Evolutionary conservation across 1,139 yeast genomes (phyloP).

Genomic region (Hyphopichia pseudoburtonii): DNA sequence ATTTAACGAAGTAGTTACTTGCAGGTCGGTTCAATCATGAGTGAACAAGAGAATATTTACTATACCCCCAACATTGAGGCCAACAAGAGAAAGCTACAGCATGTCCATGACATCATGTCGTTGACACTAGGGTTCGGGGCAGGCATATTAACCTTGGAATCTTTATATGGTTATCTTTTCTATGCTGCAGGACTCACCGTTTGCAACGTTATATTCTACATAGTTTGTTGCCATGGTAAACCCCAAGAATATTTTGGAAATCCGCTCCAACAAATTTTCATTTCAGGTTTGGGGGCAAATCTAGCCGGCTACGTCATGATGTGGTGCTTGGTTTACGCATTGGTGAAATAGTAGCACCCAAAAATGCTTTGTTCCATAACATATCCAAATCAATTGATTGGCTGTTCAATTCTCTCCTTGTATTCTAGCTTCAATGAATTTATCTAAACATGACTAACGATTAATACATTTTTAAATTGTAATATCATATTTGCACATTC

Average conservation of each 20-base stretch:
- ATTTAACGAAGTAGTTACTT: too few relatives aligned
- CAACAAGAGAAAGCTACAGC: constrained; percentile 44
- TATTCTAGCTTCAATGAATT: too few relatives aligned
- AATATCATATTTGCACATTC: too few relatives aligned
- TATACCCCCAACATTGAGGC: constrained; percentile 26
- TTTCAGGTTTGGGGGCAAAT: constrained; percentile 57
- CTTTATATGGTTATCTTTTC: constrained; percentile 59
- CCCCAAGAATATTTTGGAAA: constrained; percentile 50
- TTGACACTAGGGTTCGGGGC: constrained; percentile 68
- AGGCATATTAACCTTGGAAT: constrained; percentile 70
- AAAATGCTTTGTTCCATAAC: neutral
- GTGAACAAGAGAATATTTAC: constrained; percentile 13
- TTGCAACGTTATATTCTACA: constrained; percentile 42
- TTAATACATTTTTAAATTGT: too few relatives aligned
- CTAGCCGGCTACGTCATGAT: constrained; percentile 74
- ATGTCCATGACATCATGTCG: constrained; percentile 64
- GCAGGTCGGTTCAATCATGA: too few relatives aligned
- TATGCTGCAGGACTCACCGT: constrained; percentile 51
- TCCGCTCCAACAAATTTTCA: constrained; percentile 57
- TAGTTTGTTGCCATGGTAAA: constrained; percentile 40
- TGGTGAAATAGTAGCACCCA: constrained; percentile 33
- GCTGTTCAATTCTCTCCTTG: too few relatives aligned
- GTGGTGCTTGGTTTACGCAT: constrained; percentile 81
- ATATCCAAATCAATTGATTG: too few relatives aligned
- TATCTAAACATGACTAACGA: too few relatives aligned